phyloP scores from a whole-genome alignment of 23 red algal genomes.

The Gracilaria gracilis region DNA sequence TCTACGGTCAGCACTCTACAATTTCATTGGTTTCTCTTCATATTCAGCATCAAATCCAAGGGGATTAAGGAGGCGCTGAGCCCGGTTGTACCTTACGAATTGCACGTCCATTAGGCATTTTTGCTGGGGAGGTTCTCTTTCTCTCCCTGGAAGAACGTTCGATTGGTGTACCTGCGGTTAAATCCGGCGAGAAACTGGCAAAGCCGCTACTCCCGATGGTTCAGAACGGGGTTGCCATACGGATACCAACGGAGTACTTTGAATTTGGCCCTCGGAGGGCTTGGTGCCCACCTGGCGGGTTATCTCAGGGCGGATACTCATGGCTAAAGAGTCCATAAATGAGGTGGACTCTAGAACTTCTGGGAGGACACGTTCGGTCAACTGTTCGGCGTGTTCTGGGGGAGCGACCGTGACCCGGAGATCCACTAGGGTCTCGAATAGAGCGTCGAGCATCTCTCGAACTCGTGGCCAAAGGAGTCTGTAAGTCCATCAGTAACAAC shows the following conservation, averaged over 20 bases:
- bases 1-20: not conserved
- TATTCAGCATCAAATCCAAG: slow-evolving; percentile 14
- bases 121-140: not conserved
- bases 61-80: not conserved
- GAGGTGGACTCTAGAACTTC: not conserved
- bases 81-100: not conserved
- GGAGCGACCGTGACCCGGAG: not conserved
- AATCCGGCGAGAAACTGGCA: too few species aligned
- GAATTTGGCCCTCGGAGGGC: not conserved
- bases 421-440: too few species aligned
- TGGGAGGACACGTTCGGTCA: not conserved
- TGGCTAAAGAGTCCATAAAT: slow-evolving; percentile 1
- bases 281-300: not conserved
- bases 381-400: not conserved
- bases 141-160: too few species aligned
- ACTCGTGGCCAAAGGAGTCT: not conserved
- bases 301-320: not conserved
- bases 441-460: slow-evolving; percentile 14
- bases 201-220: too few species aligned
- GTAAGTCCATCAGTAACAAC: not conserved
- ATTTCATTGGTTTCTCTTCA: not conserved
- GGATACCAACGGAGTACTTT: too few species aligned
- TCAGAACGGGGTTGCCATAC: too few species aligned
- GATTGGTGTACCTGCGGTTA: too few species aligned
- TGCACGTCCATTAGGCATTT: not conserved